These are phyloP conservation scores for Pseudotsuga menziesii DNA, from an alignment of 75 land plant species.

Conservation along the genomic window DNA sequence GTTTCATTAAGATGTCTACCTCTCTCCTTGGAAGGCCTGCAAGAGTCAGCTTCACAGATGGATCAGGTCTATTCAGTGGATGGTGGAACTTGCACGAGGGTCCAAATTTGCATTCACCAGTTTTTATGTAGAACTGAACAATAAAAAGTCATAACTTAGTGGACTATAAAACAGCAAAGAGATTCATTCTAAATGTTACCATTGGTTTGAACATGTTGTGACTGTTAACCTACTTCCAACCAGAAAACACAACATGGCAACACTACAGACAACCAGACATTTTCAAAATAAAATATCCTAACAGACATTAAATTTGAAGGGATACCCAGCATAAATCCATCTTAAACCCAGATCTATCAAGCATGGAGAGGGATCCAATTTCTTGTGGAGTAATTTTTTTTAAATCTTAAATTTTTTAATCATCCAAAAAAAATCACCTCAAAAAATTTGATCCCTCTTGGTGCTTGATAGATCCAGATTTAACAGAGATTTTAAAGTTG, in stretches of 20 bases:
- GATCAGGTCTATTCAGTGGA: slow-evolving; percentile 22
- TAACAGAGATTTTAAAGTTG: too few species aligned
- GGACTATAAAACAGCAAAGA: background rate
- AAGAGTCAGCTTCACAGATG: slow-evolving; percentile 23
- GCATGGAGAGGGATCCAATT: too few species aligned
- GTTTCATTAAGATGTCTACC: slow-evolving; percentile 6
- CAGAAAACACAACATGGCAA: background rate
- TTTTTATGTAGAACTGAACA: slow-evolving; percentile 39
- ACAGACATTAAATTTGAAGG: too few species aligned
- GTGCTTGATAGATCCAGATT: too few species aligned
- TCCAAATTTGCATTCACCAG: slow-evolving; percentile 52
- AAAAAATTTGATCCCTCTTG: too few species aligned
- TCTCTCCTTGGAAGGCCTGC: slow-evolving; percentile 41
- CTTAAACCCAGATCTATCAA: too few species aligned
- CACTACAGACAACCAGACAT: background rate
- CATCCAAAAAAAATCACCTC: too few species aligned
- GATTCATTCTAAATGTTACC: too few species aligned
- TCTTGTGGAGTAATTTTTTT: too few species aligned
- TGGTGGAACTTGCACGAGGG: slow-evolving; percentile 40
- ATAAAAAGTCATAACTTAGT: background rate
- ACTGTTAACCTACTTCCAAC: background rate
- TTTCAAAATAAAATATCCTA: too few species aligned
- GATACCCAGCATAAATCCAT: too few species aligned
- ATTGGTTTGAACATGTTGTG: background rate
- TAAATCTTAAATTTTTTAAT: too few species aligned